Percentiles rank a stretch among this genome's conserved stretches.
Conservation (phyloP, 106 monocot genomes). For the Acorus gramineus region DNA sequence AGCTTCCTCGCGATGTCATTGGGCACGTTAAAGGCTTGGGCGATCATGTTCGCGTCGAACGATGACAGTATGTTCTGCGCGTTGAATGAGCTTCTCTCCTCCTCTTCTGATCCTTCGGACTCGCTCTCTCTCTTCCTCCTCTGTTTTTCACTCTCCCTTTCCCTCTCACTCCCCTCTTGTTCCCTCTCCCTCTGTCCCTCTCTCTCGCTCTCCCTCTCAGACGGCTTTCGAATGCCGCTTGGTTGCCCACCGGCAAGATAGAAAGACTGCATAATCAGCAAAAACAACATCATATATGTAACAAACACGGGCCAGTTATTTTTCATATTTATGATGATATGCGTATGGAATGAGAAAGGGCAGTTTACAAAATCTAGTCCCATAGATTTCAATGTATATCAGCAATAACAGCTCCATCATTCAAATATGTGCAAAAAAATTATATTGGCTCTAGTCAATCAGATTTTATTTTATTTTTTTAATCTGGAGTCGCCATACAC, state of each 20-base stretch:
- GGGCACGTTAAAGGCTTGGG: not conserved
- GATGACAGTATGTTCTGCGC: not conserved
- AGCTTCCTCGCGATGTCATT: not conserved
- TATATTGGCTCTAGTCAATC: too few relatives aligned
- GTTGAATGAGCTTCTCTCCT: not conserved
- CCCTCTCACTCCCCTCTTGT: not conserved
- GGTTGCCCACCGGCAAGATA: constrained; percentile 1
- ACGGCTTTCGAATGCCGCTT: not conserved
- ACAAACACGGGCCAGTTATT: too few relatives aligned
- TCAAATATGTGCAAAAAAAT: too few relatives aligned
- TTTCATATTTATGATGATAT: too few relatives aligned
- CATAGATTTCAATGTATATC: not conserved
- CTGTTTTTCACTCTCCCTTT: not conserved
- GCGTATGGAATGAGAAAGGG: too few relatives aligned
- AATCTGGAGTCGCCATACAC: too few relatives aligned
- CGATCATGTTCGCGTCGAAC: not conserved
- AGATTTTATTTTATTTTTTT: too few relatives aligned
- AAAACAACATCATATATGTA: too few relatives aligned
- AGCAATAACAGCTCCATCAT: not conserved
- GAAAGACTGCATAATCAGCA: not conserved
- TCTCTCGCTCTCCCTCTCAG: not conserved
- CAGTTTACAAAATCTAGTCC: not conserved
- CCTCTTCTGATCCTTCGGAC: too few relatives aligned
- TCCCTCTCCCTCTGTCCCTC: not conserved
- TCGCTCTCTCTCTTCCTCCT: not conserved